Evolutionary conservation across 139 green algal species (phyloP).

Genomic region (Mesotaenium endlicherianum): DNA sequence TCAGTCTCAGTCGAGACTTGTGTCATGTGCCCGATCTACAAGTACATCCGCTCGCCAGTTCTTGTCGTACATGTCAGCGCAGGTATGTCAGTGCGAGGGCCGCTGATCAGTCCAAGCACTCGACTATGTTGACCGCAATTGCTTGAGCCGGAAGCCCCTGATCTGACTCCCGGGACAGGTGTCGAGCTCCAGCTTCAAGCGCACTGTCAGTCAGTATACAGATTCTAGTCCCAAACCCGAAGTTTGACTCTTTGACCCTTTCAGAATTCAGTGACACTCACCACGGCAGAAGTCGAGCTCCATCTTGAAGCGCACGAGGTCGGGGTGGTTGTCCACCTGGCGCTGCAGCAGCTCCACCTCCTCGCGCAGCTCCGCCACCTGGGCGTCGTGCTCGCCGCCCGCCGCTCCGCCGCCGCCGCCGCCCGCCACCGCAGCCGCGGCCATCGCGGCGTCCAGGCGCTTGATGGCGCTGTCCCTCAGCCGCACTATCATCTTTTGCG

Average conservation of each 20-base stretch:
- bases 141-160: no score
- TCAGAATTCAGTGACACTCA: no score
- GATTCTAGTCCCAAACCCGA: not conserved
- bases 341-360: constrained; percentile 25
- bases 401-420: not conserved
- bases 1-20: not conserved
- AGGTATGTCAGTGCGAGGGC: not conserved
- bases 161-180: no score
- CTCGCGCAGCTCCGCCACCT: constrained; percentile 2
- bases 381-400: not conserved
- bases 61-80: no score
- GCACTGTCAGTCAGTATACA: no score
- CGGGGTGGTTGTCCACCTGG: constrained; percentile 33
- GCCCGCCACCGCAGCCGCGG: not conserved
- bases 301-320: constrained; percentile 41
- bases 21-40: not conserved
- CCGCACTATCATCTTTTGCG: constrained; percentile 49
- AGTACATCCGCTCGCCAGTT: no score
- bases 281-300: constrained; percentile 28
- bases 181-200: no score
- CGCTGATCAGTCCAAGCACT: not conserved
- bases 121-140: not conserved
- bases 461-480: constrained; percentile 45
- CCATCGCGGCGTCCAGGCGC: constrained; percentile 2
- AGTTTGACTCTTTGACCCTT: not conserved